A percentile compares a stretch with the other conserved stretches of the same genome.
These are phyloP conservation scores for Colletotrichum destructivum DNA, from an alignment of 2,329 filamentous ascomycete genomes.

Conservation along the genomic window DNA sequence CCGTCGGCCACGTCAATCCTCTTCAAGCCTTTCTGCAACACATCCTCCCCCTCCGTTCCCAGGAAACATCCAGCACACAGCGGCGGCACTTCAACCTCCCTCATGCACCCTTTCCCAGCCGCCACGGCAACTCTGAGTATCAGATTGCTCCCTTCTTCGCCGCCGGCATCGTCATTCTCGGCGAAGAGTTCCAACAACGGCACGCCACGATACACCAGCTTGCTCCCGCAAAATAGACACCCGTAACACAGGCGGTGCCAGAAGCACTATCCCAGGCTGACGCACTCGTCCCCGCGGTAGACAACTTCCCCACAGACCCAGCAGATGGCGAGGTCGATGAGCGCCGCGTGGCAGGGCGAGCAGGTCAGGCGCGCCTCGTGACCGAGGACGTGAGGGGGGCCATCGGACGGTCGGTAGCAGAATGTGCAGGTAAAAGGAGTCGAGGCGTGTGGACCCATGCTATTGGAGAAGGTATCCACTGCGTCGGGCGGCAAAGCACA, in stretches of 20 bases:
- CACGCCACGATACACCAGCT: slow-evolving; percentile 54
- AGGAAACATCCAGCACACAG: slow-evolving; percentile 64
- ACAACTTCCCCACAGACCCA: slow-evolving; percentile 72
- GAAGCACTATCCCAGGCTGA: slow-evolving; percentile 74
- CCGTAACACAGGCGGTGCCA: slow-evolving; percentile 72
- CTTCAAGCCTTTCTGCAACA: slow-evolving; percentile 60
- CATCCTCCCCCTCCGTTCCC: slow-evolving; percentile 55
- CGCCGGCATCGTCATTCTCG: slow-evolving; percentile 40
- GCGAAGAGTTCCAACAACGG: slow-evolving; percentile 54
- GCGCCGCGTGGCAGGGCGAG: slow-evolving; percentile 59
- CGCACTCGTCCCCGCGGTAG: slow-evolving; percentile 67
- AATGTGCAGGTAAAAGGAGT: slow-evolving; percentile 68
- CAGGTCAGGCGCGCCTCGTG: slow-evolving; percentile 65
- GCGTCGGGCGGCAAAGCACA: not conserved
- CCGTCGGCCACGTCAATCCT: slow-evolving; percentile 62
- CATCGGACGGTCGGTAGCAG: slow-evolving; percentile 62
- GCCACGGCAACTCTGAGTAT: slow-evolving; percentile 15
- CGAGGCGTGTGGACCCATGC: not conserved
- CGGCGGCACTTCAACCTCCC: slow-evolving; percentile 64
- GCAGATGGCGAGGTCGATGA: slow-evolving; percentile 69
- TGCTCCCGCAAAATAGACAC: slow-evolving; percentile 66
- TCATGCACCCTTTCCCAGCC: slow-evolving; percentile 43
- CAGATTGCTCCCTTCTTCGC: slow-evolving; percentile 31
- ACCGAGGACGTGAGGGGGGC: slow-evolving; percentile 59
- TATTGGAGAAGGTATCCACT: not conserved